These are phyloP conservation scores for Saturnispora dispora DNA, from an alignment of 805 yeast species.

Conservation along the genomic window DNA sequence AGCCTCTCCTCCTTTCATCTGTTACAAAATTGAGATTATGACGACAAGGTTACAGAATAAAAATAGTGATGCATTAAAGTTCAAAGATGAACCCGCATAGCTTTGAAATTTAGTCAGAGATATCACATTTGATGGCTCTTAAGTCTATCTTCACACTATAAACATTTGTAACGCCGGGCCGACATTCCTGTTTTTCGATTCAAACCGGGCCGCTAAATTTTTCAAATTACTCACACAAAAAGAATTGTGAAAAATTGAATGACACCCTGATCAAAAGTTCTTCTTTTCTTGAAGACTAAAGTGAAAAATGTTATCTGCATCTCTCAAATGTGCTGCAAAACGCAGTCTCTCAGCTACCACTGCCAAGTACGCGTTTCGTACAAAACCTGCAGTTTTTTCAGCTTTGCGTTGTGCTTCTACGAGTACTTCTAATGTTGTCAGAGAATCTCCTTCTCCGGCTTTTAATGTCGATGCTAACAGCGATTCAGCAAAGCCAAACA, in stretches of 20 bases:
- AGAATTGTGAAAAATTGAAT: not conserved
- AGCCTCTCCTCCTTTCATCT: not conserved
- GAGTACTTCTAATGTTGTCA: constrained; percentile 5
- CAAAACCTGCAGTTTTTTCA: not conserved
- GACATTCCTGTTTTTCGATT: not conserved
- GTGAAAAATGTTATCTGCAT: constrained; percentile 3
- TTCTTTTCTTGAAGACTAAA: not conserved
- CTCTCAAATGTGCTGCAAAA: not conserved
- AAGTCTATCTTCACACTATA: too few species aligned
- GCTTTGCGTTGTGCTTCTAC: constrained; percentile 8
- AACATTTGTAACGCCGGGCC: not conserved
- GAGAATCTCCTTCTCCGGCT: constrained; percentile 18
- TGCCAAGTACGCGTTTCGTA: not conserved
- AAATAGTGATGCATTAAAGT: too few species aligned
- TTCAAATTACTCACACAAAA: constrained; percentile 3
- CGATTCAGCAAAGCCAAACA: constrained; percentile 16
- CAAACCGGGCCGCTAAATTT: not conserved
- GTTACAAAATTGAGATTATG: too few species aligned
- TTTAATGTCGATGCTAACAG: constrained; percentile 12
- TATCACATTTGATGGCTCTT: not conserved
- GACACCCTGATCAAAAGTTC: not conserved
- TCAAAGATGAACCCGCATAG: too few species aligned
- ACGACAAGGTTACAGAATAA: not conserved
- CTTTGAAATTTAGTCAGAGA: too few species aligned
- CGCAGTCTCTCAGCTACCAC: not conserved